These are phyloP conservation scores for Nymphaea colorata DNA, from an alignment of 164 flowering plant species.

Conservation along the genomic window DNA sequence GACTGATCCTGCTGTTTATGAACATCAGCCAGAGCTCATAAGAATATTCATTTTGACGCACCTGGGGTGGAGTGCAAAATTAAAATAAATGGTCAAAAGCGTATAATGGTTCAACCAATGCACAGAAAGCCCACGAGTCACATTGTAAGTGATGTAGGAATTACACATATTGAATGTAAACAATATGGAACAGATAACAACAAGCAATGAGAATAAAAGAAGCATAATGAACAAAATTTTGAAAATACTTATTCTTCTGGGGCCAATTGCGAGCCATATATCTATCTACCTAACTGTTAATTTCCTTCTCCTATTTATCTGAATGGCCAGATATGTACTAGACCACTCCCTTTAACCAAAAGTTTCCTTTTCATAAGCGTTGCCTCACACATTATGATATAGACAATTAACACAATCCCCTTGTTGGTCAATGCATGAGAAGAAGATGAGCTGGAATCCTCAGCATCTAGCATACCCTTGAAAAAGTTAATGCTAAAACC, in stretches of 20 bases:
- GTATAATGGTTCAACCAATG: background rate
- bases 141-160: background rate
- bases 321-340: no score
- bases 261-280: no score
- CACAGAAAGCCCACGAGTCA: background rate
- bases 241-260: no score
- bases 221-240: no score
- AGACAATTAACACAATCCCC: no score
- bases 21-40: conserved; percentile 86
- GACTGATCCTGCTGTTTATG: conserved; percentile 58
- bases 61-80: conserved; percentile 30
- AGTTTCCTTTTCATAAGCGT: no score
- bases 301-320: no score
- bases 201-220: background rate
- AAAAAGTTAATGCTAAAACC: background rate
- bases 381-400: no score
- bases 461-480: background rate
- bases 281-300: no score
- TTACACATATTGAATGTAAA: background rate
- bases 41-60: conserved; percentile 42
- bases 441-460: background rate
- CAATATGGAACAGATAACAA: background rate
- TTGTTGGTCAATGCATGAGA: background rate
- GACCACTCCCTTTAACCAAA: no score
- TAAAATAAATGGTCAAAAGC: background rate